A percentile compares a stretch with the other conserved stretches of the same genome.
Evolutionary conservation across 1,284 basidiomycete genomes (phyloP).

Genomic region (Fomitopsis betulina): DNA sequence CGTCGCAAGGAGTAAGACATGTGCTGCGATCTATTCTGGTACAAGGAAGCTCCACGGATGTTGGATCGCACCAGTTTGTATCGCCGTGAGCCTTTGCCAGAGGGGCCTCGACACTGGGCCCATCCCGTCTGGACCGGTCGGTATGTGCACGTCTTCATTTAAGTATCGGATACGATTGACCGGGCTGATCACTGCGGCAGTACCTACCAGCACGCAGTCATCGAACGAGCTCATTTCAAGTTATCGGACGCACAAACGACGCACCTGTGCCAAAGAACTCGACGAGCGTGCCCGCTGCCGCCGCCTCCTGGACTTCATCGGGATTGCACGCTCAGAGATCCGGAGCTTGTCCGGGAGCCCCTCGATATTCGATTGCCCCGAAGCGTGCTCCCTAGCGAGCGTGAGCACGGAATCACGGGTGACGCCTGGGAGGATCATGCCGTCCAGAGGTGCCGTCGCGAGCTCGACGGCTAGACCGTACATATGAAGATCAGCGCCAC

Average conservation of each 20-base stretch:
- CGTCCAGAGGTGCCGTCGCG: slow-evolving; percentile 89
- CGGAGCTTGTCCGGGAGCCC: slow-evolving; percentile 68
- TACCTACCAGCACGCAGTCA: slow-evolving; percentile 34
- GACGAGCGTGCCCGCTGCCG: slow-evolving; percentile 67
- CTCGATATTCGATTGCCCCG: slow-evolving; percentile 51
- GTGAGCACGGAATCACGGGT: slow-evolving; percentile 89
- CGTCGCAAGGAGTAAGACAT: background rate
- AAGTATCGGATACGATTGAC: slow-evolving; percentile 86
- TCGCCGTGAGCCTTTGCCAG: slow-evolving; percentile 80
- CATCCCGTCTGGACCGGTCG: slow-evolving; percentile 82
- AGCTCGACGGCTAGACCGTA: slow-evolving; percentile 59
- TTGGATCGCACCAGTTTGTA: slow-evolving; percentile 80
- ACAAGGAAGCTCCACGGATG: slow-evolving; percentile 82
- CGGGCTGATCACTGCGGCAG: slow-evolving; percentile 83
- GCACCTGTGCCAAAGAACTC: slow-evolving; percentile 94
- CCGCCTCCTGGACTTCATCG: slow-evolving; percentile 81
- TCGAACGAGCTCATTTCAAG: background rate
- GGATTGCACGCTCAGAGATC: slow-evolving; percentile 82
- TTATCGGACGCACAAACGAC: slow-evolving; percentile 3
- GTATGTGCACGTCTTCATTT: slow-evolving; percentile 80
- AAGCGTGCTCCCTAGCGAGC: slow-evolving; percentile 77
- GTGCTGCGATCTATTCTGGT: slow-evolving; percentile 18
- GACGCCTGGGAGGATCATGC: slow-evolving; percentile 94
- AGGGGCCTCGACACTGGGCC: slow-evolving; percentile 81
- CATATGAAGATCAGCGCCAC: background rate